These are phyloP conservation scores for Pittosporum tobira DNA, from an alignment of 129 eudicot species.

Conservation along the genomic window DNA sequence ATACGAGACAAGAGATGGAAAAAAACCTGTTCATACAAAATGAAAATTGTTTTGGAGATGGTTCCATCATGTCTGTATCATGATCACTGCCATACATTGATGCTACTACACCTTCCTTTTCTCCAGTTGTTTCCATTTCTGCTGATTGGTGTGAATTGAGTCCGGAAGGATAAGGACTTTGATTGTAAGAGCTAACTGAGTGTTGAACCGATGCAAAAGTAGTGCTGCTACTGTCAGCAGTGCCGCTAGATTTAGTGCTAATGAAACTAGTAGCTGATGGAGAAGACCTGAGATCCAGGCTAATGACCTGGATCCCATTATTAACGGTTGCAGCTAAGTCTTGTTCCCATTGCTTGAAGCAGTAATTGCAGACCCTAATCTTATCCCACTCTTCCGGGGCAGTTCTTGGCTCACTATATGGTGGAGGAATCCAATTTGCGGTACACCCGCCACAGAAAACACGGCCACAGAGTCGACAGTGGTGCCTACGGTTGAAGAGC, in stretches of 20 bases:
- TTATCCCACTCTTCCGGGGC: slow-evolving; percentile 55
- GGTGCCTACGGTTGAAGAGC: slow-evolving; percentile 76
- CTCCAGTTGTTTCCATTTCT: slow-evolving; percentile 37
- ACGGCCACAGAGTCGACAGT: slow-evolving; percentile 83
- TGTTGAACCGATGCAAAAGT: slow-evolving; percentile 58
- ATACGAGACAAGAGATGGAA: neutral
- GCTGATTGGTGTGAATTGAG: slow-evolving; percentile 44
- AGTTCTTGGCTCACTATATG: slow-evolving; percentile 17
- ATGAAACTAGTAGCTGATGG: slow-evolving; percentile 49
- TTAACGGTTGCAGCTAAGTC: slow-evolving; percentile 42
- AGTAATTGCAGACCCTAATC: slow-evolving; percentile 82
- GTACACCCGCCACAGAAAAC: slow-evolving; percentile 89
- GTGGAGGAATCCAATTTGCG: slow-evolving; percentile 60
- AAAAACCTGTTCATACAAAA: slow-evolving; percentile 58
- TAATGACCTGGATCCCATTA: slow-evolving; percentile 43
- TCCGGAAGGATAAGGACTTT: slow-evolving; percentile 24
- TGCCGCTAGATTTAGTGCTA: slow-evolving; percentile 62
- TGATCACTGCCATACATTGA: too few relatives aligned
- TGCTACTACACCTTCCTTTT: too few relatives aligned
- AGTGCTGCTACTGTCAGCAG: slow-evolving; percentile 65
- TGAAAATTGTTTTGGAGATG: slow-evolving; percentile 25
- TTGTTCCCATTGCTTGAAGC: slow-evolving; percentile 85
- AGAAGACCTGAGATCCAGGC: slow-evolving; percentile 42
- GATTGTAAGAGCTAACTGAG: slow-evolving; percentile 29
- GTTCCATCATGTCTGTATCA: slow-evolving; percentile 21